phyloP scores from a whole-genome alignment of 768 basidiomycete genomes.

The Hygrocybe coccinea region DNA sequence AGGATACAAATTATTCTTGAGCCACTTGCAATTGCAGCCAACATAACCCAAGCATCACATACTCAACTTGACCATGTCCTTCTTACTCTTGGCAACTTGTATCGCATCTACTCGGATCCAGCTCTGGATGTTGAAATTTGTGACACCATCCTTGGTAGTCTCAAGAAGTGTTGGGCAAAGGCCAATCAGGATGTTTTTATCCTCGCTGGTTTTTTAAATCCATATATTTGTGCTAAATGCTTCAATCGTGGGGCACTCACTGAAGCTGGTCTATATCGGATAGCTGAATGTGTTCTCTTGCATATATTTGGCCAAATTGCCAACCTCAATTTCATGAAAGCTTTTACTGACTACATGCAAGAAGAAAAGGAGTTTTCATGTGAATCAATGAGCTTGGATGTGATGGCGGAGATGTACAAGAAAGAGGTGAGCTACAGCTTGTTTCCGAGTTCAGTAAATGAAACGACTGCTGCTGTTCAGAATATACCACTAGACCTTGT shows the following conservation, averaged over 20 bases:
- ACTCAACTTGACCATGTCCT: conserved; percentile 31
- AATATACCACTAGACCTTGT: conserved; percentile 6
- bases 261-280: conserved; percentile 4
- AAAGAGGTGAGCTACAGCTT: conserved; percentile 7
- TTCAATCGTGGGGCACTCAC: conserved; percentile 8
- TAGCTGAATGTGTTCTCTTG: conserved; percentile 9
- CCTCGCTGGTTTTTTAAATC: conserved; percentile 32
- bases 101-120: conserved; percentile 18
- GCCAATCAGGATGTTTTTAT: conserved; percentile 35
- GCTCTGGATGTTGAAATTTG: conserved; percentile 10
- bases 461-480: not conserved
- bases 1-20: conserved; percentile 27
- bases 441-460: not conserved
- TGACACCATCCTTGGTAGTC: conserved; percentile 20
- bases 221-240: conserved; percentile 16
- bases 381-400: conserved; percentile 8
- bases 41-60: conserved; percentile 15
- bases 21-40: conserved; percentile 36
- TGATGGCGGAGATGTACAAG: conserved; percentile 3
- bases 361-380: conserved; percentile 4
- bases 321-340: conserved; percentile 7
- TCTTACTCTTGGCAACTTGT: conserved; percentile 29
- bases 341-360: conserved; percentile 11
- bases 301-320: conserved; percentile 8
- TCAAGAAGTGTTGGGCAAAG: conserved; percentile 32